phyloP scores from a whole-genome alignment of 331 rosid species.

The Pyracantha coccinea region DNA sequence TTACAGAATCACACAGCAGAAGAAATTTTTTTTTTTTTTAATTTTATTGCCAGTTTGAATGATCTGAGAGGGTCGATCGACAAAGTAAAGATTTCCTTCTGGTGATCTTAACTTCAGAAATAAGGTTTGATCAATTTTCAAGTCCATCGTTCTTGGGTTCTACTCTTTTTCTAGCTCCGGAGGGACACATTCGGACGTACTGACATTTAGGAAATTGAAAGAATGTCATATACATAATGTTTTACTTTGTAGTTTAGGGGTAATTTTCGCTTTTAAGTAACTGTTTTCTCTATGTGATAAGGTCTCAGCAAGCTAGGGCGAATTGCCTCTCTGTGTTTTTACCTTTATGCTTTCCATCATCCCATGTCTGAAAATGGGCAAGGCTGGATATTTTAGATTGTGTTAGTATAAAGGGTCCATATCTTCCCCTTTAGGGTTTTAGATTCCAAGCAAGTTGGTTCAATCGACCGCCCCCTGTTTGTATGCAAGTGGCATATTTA shows the following conservation, averaged over 20 bases:
- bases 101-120: neutral
- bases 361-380: neutral
- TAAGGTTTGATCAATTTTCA: neutral
- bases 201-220: neutral
- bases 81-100: neutral
- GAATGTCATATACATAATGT: neutral
- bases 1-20: neutral
- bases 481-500: neutral
- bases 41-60: neutral
- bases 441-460: neutral
- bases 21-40: too few relatives aligned
- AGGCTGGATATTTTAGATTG: neutral
- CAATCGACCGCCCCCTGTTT: conserved; percentile 3
- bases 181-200: neutral
- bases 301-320: neutral
- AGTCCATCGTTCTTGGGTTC: neutral
- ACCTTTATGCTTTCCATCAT: neutral
- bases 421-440: neutral
- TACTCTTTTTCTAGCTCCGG: neutral
- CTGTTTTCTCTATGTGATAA: neutral
- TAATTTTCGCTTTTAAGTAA: neutral
- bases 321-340: neutral
- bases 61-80: neutral
- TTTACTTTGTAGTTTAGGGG: neutral
- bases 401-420: neutral